These are phyloP conservation scores for Colletotrichum paranaense DNA, from an alignment of 2,329 filamentous ascomycete species.

Conservation along the genomic window DNA sequence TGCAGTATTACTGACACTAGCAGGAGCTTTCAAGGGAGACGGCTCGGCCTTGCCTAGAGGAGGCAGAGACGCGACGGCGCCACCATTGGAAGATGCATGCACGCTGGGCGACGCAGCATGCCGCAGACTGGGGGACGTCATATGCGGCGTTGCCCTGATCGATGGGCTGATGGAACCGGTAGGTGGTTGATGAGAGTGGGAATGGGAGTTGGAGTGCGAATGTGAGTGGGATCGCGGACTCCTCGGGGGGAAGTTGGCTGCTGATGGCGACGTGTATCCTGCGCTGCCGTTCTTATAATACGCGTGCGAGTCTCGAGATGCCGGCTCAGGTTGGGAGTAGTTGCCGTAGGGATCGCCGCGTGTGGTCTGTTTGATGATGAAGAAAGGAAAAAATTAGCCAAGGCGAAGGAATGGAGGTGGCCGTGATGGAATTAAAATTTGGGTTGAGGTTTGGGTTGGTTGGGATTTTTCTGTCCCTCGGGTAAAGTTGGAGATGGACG, in stretches of 20 bases:
- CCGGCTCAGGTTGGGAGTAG: slow-evolving; percentile 53
- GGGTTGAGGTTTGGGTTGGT: slow-evolving; percentile 35
- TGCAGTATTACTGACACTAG: slow-evolving; percentile 46
- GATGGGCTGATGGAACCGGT: slow-evolving; percentile 57
- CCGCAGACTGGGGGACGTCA: slow-evolving; percentile 61
- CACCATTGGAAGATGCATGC: slow-evolving; percentile 54
- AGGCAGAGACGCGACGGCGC: slow-evolving; percentile 45
- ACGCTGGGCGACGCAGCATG: slow-evolving; percentile 54
- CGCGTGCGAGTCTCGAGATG: slow-evolving; percentile 48
- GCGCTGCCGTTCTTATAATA: slow-evolving; percentile 58
- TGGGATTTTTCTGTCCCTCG: slow-evolving; percentile 30
- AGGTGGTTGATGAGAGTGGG: slow-evolving; percentile 56
- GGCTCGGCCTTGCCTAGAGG: slow-evolving; percentile 52
- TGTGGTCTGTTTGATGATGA: slow-evolving; percentile 48
- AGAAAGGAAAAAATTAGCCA: slow-evolving; percentile 35
- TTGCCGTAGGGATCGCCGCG: slow-evolving; percentile 62
- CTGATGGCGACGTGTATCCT: slow-evolving; percentile 60
- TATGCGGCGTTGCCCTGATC: slow-evolving; percentile 48
- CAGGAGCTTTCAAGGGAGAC: slow-evolving; percentile 52
- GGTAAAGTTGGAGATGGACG: slow-evolving; percentile 31
- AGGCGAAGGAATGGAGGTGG: slow-evolving; percentile 15
- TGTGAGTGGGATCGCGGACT: slow-evolving; percentile 60
- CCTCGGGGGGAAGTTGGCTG: slow-evolving; percentile 56
- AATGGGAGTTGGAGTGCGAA: slow-evolving; percentile 35
- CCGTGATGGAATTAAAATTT: slow-evolving; percentile 28